These are phyloP conservation scores for Euryodendron excelsum DNA, from an alignment of 148 eudicot genomes.

Conservation along the genomic window DNA sequence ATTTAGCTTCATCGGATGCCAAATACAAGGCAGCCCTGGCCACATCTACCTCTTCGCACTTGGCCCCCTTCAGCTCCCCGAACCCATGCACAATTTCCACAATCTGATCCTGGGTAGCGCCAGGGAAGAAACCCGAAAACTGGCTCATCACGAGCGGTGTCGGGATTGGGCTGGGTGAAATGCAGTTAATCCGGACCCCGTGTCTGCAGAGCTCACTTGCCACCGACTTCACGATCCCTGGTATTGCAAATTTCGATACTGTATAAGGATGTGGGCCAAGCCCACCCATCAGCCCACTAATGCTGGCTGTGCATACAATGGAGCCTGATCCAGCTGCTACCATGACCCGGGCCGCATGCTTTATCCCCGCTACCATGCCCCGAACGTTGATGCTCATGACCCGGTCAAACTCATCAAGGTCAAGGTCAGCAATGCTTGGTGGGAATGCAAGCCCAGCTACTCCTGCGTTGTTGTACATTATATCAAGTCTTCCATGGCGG, in stretches of 20 bases:
- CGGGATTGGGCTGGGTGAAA: conserved; percentile 46
- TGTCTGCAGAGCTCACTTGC: conserved; percentile 48
- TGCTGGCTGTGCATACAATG: conserved; percentile 44
- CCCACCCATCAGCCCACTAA: conserved; percentile 58
- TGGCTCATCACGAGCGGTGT: conserved; percentile 38
- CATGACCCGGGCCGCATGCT: conserved; percentile 66
- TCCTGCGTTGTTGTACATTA: conserved; percentile 58
- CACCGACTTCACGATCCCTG: conserved; percentile 45
- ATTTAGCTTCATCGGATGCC: conserved; percentile 67
- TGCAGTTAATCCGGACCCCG: conserved; percentile 52
- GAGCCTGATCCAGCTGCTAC: conserved; percentile 44
- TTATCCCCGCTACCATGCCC: conserved; percentile 48
- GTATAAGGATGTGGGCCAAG: conserved; percentile 48
- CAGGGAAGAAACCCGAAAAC: conserved; percentile 19
- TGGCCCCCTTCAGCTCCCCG: conserved; percentile 43
- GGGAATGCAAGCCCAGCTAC: conserved; percentile 38
- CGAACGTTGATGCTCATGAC: conserved; percentile 54
- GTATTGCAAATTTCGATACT: conserved; percentile 45
- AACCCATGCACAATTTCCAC: conserved; percentile 30
- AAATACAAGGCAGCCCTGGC: conserved; percentile 59
- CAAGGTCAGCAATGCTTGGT: conserved; percentile 43
- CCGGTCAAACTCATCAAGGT: conserved; percentile 44
- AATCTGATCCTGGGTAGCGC: conserved; percentile 25
- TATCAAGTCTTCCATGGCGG: conserved; percentile 51
- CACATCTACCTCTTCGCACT: conserved; percentile 53